phyloP scores from a whole-genome alignment of 129 eudicot species.

The Chrysanthemum makinoi region DNA sequence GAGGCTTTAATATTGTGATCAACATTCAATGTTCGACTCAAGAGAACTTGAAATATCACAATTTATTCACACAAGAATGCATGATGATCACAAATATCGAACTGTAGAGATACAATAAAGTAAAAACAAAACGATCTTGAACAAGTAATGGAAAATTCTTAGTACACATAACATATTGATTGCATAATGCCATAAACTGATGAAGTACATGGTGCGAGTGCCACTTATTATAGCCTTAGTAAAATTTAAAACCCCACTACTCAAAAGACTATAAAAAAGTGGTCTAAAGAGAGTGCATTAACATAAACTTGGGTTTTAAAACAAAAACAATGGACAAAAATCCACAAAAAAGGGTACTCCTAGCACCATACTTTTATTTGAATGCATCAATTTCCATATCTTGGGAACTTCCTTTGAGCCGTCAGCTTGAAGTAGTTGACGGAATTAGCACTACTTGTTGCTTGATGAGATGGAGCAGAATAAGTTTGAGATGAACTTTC shows the following conservation, averaged over 20 bases:
- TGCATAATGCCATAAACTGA: neutral
- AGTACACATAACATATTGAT: neutral
- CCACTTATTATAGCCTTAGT: neutral
- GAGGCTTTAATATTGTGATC: too few species aligned
- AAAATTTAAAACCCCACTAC: slow-evolving; percentile 29
- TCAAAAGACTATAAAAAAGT: slow-evolving; percentile 34
- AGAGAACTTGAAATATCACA: too few species aligned
- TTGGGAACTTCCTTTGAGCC: slow-evolving; percentile 19
- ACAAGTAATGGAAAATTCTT: neutral
- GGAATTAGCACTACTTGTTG: slow-evolving; percentile 7
- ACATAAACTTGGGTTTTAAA: slow-evolving; percentile 12
- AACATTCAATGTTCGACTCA: too few species aligned
- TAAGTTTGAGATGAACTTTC: slow-evolving; percentile 4
- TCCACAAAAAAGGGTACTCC: slow-evolving; percentile 1
- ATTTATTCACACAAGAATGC: too few species aligned
- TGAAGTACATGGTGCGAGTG: slow-evolving; percentile 3
- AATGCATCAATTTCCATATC: slow-evolving; percentile 21
- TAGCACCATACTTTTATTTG: neutral
- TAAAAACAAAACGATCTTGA: too few species aligned
- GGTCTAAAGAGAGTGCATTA: slow-evolving; percentile 37
- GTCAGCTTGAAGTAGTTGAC: slow-evolving; percentile 3
- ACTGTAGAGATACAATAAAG: too few species aligned
- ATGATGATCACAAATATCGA: too few species aligned
- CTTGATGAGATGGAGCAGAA: slow-evolving; percentile 18
- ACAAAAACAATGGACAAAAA: slow-evolving; percentile 17